Evolutionary conservation across 2,329 filamentous ascomycete genomes (phyloP), one percentile per base, ranked within the genome.

Genomic region (Ophiostoma montium): DNA sequence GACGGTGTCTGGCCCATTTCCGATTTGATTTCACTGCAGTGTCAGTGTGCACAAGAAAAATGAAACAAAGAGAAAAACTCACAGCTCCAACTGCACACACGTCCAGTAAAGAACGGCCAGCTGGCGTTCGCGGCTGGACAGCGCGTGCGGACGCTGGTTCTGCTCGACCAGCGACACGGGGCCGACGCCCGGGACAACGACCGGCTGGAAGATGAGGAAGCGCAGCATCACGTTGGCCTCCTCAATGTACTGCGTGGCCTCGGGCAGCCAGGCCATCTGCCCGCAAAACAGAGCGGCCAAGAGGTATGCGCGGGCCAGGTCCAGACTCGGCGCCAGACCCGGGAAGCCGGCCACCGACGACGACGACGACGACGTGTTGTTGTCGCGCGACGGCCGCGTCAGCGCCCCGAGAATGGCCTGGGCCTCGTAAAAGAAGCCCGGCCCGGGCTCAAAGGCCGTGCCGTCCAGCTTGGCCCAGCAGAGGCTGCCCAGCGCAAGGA

Each of bases 31-130:
- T 53, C 53, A 38, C 54, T 54, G 27, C 4, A 38, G 38, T 27
- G 35, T 19, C 11, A 38, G 35, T 10, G 19, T 3, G 19, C 9
- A 18, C 10, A 15, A 13, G 9, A 15, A 15, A 13, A n/a, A 3
- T n/a, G 5, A 15, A 27, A 42, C n/a, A 42, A 16, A 30, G 3
- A 11, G 12, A n/a, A 9, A 9, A 3, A 52, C 54, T 49, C 19
- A 56, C 54, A 41, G 52, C 21, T 56, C 54, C 15, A 56, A 30
- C 21, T 52, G 48, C 3, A 54, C 52, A 31, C 53, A 55, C 1
- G 31, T 48, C 54, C 54, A 56, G 27, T 52, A 56, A 3, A 56
- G 47, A 7, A 48, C 13, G 5, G 50, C 47, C 12, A 56, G 18
- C 21, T 55, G 48, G 2, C 35, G 47, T 27, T 55, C 54, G 6